A percentile compares a stretch with the other conserved stretches of the same genome.
These are phyloP conservation scores for Stemphylium lycopersici DNA, from an alignment of 2,329 filamentous ascomycete genomes.

Conservation along the genomic window DNA sequence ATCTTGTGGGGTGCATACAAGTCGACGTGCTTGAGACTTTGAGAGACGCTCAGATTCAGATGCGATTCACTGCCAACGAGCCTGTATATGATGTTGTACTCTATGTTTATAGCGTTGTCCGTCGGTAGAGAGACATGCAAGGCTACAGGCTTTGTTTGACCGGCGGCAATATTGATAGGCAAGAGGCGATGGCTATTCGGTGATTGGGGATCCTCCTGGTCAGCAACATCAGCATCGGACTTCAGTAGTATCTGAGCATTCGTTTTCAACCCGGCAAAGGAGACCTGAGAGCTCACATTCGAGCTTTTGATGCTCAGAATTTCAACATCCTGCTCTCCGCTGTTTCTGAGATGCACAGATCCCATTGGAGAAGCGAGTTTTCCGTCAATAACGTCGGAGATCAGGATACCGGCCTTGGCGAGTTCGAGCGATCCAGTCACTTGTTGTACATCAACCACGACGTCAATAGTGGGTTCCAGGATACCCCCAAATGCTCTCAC, in stretches of 20 bases:
- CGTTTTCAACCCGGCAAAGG: constrained; percentile 10
- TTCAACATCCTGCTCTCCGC: constrained; percentile 42
- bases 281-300: constrained; percentile 14
- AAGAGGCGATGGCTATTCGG: neutral
- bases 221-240: constrained; percentile 12
- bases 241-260: constrained; percentile 20
- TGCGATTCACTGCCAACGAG: constrained; percentile 11
- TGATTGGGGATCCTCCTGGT: constrained; percentile 14
- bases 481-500: constrained; percentile 62
- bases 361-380: constrained; percentile 55
- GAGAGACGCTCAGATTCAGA: constrained; percentile 31
- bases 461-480: constrained; percentile 54
- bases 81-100: constrained; percentile 37
- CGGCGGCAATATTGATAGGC: constrained; percentile 36
- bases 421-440: constrained; percentile 39
- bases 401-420: constrained; percentile 47
- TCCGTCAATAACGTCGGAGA: constrained; percentile 60
- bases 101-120: constrained; percentile 31
- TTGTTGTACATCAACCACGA: constrained; percentile 39
- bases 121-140: constrained; percentile 42
- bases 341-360: constrained; percentile 59
- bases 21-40: constrained; percentile 35
- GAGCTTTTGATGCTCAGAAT: constrained; percentile 42
- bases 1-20: constrained; percentile 58
- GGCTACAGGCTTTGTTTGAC: constrained; percentile 51